Evolutionary conservation across 257 asterid genomes (phyloP).

Genomic region (Solanum sparsipilum): DNA sequence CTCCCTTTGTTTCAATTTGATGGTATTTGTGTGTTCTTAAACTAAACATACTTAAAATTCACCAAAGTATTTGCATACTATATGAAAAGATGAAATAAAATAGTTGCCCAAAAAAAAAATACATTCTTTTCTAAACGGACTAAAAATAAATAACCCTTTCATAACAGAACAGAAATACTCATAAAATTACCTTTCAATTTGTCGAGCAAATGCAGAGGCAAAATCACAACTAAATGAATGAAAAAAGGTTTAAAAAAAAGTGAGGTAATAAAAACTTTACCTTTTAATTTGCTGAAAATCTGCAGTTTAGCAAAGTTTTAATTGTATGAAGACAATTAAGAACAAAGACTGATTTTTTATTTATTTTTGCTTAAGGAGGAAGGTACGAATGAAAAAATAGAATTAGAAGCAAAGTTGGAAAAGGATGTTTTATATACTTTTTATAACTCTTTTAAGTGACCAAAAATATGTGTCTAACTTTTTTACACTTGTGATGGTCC

Average conservation of each 20-base stretch:
- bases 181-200: not conserved
- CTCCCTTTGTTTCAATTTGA: not conserved
- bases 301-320: not conserved
- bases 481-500: not conserved
- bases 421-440: not conserved
- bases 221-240: not conserved
- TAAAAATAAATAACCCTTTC: not conserved
- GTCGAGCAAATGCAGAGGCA: not conserved
- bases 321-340: not conserved
- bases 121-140: not conserved
- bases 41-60: not conserved
- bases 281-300: not conserved
- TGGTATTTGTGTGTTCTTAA: rapidly evolving
- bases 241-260: not conserved
- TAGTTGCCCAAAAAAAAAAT: not conserved
- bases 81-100: no score
- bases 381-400: not conserved
- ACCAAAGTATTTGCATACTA: not conserved
- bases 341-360: not conserved
- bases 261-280: not conserved
- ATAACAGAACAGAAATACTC: not conserved
- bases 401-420: not conserved
- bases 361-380: not conserved
- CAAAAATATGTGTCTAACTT: not conserved
- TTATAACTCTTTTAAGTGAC: not conserved